phyloP scores from a whole-genome alignment of 176 grass and related monocot genomes.

The Triticum turgidum region DNA sequence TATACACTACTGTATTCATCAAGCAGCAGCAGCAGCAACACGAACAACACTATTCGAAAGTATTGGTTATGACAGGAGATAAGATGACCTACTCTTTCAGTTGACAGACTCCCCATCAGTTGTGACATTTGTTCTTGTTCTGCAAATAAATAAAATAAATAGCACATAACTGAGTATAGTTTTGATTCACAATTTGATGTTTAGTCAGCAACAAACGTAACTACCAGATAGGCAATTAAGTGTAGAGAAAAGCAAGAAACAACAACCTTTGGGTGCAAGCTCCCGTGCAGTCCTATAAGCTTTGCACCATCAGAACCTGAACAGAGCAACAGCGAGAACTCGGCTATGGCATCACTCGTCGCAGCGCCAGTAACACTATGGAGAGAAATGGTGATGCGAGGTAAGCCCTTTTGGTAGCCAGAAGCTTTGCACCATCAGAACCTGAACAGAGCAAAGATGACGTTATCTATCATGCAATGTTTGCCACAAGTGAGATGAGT shows the following conservation, averaged over 20 bases:
- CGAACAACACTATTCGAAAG: neutral
- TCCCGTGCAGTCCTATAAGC: constrained; percentile 42
- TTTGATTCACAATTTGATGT: neutral
- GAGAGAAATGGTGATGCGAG: constrained; percentile 41
- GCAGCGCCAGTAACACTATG: constrained; percentile 32
- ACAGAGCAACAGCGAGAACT: constrained; percentile 57
- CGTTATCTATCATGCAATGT: neutral
- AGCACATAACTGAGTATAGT: neutral
- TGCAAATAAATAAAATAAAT: constrained; percentile 24
- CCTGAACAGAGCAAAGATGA: neutral
- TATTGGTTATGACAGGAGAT: neutral
- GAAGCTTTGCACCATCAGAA: too few species aligned
- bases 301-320: neutral
- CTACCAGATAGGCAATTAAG: neutral
- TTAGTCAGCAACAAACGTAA: neutral
- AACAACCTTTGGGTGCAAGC: constrained; percentile 53
- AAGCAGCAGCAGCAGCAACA: constrained; percentile 1
- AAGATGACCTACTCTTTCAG: too few species aligned
- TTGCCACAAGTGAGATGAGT: neutral
- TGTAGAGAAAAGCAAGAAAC: neutral
- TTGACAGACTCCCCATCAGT: too few species aligned
- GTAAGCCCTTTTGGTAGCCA: too few species aligned
- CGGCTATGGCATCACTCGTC: constrained; percentile 49
- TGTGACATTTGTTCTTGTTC: too few species aligned
- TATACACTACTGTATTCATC: neutral